phyloP scores from a whole-genome alignment of 495 filamentous ascomycete species.

The Tuber melanosporum region DNA sequence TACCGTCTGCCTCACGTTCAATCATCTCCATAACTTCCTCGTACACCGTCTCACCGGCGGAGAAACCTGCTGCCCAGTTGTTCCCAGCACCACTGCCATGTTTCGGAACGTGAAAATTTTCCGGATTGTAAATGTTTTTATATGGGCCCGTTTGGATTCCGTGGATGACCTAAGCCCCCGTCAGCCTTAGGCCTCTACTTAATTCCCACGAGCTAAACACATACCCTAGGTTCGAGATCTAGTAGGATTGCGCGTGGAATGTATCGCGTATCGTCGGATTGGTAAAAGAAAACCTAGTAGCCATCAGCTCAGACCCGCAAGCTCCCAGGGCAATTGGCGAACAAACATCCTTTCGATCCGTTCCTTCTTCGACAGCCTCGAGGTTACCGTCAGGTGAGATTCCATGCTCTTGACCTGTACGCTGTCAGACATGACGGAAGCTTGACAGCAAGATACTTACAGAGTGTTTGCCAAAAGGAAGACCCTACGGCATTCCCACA shows the following conservation, averaged over 20 bases:
- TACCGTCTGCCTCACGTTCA: constrained; percentile 94
- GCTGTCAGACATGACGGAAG: neutral
- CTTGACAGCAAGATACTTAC: constrained; percentile 29
- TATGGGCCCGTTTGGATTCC: constrained; percentile 86
- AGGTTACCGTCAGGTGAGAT: constrained; percentile 96
- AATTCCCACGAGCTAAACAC: constrained; percentile 29
- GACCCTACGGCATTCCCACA: constrained; percentile 67
- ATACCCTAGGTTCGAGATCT: constrained; percentile 84
- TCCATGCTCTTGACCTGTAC: constrained; percentile 74
- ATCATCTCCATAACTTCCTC: constrained; percentile 99
- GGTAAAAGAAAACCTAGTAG: constrained; percentile 73
- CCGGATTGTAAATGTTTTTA: constrained; percentile 97
- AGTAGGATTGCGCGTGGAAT: constrained; percentile 94
- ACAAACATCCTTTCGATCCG: constrained; percentile 87
- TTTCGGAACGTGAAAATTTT: constrained; percentile 94
- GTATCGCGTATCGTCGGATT: constrained; percentile 95
- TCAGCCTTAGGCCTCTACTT: neutral
- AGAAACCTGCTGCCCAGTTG: constrained; percentile 95
- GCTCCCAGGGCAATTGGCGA: neutral
- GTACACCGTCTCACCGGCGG: constrained; percentile 82
- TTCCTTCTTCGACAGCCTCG: constrained; percentile 90
- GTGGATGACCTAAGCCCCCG: constrained; percentile 64
- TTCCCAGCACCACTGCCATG: constrained; percentile 90
- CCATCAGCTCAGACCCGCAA: neutral
- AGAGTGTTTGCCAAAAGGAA: constrained; percentile 42